Evolutionary conservation across 371 early-diverging fungal species (phyloP), one percentile per base, ranked within the genome.

Genomic region (Rhizopus delemar): DNA sequence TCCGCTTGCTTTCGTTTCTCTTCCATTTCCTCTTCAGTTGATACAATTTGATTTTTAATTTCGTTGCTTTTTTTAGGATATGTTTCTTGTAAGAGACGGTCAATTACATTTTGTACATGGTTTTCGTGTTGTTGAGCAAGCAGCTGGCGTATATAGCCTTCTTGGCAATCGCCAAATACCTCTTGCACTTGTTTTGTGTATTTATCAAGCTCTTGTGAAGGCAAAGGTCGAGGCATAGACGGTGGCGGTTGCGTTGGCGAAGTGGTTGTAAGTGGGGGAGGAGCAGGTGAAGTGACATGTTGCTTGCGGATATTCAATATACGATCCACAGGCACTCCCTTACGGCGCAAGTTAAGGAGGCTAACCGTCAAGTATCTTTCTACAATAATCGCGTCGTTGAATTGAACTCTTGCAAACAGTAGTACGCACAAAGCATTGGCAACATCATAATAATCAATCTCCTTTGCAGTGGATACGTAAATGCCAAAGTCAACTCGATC

Each of bases 321-420:
- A 41, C 96, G 88, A 61, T 94, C 96, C 1, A 95, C 93, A 29
- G 93, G 94, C 55, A 93, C 92, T 32, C 93, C 89, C 71, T 94
- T 91, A 22, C 86, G 69, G 22, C 81, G 70, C 51, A 91, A 67
- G 45, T 82, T 86, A 15, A 64, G 54, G n/a, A 90, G 61, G 3
- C 82, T 80, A 0, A 88, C 84, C 3, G 84, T 84, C 43, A 90
- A 71, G 56, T 89, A 76, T 5, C 88, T 74, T 29, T 85, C 84
- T 11, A 88, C 71, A 31, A 91, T 63, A 51, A 90, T 77, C 6
- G 86, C 77, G 60, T 91, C 90, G 51, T 87, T 91, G 51, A 87
- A 78, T 13, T 85, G 71, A 2, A 82, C 75, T 22, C 82, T 77
- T 3, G 77, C 73, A 58, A 90, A 88, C 0, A 90, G 60, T 5